Evolutionary conservation across 1,284 basidiomycete genomes (phyloP), one percentile per base, ranked within the genome.

Genomic region (Cryptococcus deneoformans): DNA sequence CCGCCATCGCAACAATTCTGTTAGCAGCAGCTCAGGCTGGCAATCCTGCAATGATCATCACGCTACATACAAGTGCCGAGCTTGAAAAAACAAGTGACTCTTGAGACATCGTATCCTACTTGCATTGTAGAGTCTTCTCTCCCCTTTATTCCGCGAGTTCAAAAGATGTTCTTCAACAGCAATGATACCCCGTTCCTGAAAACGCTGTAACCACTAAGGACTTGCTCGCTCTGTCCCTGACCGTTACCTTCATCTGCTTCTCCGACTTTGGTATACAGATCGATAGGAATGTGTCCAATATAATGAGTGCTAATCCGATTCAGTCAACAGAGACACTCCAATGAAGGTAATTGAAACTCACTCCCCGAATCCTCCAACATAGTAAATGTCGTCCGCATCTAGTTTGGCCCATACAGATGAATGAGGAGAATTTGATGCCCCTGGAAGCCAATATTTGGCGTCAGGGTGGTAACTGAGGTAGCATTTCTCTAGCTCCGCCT

Each of bases 361-460:
- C 82, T 81, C 82, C 39, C 85, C 85, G 65, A 87, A 87, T 4
- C 85, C 85, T 20, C 85, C 85, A 7, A 86, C 84, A 63, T 85
- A 86, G 70, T 86, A 87, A 20, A 86, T 77, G 54, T 79, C 81
- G 79, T 83, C 59, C 5, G 70, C 57, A 34, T 72, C 70, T 29
- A 78, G 65, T 24, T 67, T 64, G 2, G 73, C 73, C 77, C 77
- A 79, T 11, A 68, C 59, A 0, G 69, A 63, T 3, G 60, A 50
- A 58, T 76, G 76, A 7, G 77, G 72, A 16, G 66, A 62, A 20
- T 61, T 57, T 5, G 56, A 47, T 29, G 58, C 58, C 20, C 53
- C 61, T 0, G 77, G 77, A 34, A 76, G 54, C 77, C 77, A 79
- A 47, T 57, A 64, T 44, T 63, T 64, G 1, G 72, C 67, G 59